Evolutionary conservation across 75 land plant genomes (phyloP), one percentile per base, ranked within the genome.

Genomic region (Azolla pinnata): DNA sequence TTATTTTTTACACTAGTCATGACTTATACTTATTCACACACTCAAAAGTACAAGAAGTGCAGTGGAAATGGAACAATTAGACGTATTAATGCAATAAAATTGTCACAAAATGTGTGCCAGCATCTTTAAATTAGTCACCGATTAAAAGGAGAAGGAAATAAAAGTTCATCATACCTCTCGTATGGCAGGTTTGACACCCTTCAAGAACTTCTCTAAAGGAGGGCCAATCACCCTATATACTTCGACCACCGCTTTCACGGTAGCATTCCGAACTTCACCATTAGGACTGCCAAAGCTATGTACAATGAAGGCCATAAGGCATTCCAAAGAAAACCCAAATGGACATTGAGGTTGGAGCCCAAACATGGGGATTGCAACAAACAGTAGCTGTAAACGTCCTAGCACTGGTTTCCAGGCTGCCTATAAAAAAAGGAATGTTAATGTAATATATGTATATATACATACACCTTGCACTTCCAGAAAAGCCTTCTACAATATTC

Each of bases 141-240:
- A n/a, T n/a, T n/a, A n/a, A n/a, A n/a, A n/a, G n/a, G n/a, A n/a
- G n/a, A n/a, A n/a, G n/a, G n/a, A n/a, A n/a, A n/a, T n/a, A n/a
- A n/a, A n/a, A n/a, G n/a, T n/a, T n/a, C n/a, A n/a, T n/a, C n/a
- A 65, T 54, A 70, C 73, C 73, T 70, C 73, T 33, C 45, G 73
- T 50, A 70, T 34, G 31, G 63, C 60, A 29, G 73, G 73, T 29
- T 63, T 70, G 12, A 70, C 61, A 34, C 57, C 57, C 45, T 70
- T 70, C 21, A 70, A 33, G 12, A 61, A 70, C 44, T 63, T 70
- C 59, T 70, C 73, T 25, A 63, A 12, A 4, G 53, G 61, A 25
- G 66, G 56, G 3, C 73, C 73, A 60, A 70, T 63, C 31, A 70
- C 25, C 31, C 46, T 70, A 42, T 63, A 70, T 5, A 57, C 73